Conservation (phyloP, 208 protist species). For the Crithidia bombi region DNA sequence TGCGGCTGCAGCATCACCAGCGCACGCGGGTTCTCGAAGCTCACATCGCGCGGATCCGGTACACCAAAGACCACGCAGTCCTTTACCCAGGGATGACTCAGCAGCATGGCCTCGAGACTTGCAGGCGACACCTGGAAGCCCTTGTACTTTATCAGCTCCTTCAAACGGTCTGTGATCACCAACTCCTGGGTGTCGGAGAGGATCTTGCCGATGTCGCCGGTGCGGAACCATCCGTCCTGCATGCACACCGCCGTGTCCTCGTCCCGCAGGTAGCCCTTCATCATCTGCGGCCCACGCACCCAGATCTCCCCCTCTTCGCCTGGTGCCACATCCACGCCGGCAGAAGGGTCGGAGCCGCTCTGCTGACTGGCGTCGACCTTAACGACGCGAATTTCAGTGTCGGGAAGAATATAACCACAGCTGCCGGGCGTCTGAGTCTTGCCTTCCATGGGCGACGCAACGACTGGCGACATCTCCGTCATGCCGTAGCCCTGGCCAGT, state of each 20-base stretch:
- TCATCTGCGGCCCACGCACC: slow-evolving; percentile 74
- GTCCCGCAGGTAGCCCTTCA: slow-evolving; percentile 71
- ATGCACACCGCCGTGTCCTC: slow-evolving; percentile 59
- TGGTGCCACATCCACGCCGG: slow-evolving; percentile 32
- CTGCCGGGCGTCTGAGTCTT: not conserved
- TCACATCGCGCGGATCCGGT: slow-evolving; percentile 44
- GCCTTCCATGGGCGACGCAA: slow-evolving; percentile 6
- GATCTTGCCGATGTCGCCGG: slow-evolving; percentile 72
- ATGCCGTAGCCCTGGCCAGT: slow-evolving; percentile 79
- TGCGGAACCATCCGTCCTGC: slow-evolving; percentile 69
- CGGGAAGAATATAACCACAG: slow-evolving; percentile 31
- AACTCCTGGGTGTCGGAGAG: slow-evolving; percentile 46
- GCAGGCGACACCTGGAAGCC: slow-evolving; percentile 90
- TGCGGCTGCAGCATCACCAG: slow-evolving; percentile 62
- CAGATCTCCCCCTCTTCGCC: slow-evolving; percentile 70
- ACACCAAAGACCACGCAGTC: slow-evolving; percentile 81
- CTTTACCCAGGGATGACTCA: slow-evolving; percentile 56
- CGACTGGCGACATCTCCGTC: slow-evolving; percentile 69
- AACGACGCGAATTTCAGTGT: slow-evolving; percentile 52
- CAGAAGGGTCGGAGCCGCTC: slow-evolving; percentile 35
- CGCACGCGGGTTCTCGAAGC: slow-evolving; percentile 75
- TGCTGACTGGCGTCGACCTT: slow-evolving; percentile 49
- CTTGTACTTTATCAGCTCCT: slow-evolving; percentile 93
- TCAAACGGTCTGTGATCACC: slow-evolving; percentile 76
- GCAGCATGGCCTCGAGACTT: slow-evolving; percentile 66